Evolutionary conservation across 345 rosid genomes (phyloP), one percentile per base, ranked within the genome.

Genomic region (Murraya paniculata): DNA sequence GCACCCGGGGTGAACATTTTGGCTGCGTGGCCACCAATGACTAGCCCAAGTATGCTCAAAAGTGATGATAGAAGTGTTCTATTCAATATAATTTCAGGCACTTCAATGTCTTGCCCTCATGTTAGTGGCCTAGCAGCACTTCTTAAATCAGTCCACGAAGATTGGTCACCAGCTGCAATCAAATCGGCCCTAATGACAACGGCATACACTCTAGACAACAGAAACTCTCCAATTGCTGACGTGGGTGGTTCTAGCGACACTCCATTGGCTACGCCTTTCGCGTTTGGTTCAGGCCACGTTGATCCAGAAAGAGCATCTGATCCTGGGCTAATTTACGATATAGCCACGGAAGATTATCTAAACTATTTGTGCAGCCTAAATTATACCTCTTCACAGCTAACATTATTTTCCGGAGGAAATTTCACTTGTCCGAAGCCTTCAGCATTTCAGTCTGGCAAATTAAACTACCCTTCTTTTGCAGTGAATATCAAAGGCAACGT

Each of bases 101-200:
- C 98, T 2, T 95, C 98, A 9, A 94, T 94, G 98, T 84, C 97
- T 1, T 93, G 97, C 72, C 97, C 98, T 2, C 98, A 94, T 73
- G 81, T 90, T 11, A 88, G 90, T 66, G 98, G 98, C 78, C 78
- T 94, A 7, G 98, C 95, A 19, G 89, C 92, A 25, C 80, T 93
- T 2, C 84, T 93, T 25, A 93, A 87, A 78, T 89, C 97, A 4
- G 89, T 77, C 33, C 97, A 90, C 76, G 56, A 78, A 48, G 83
- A 89, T 36, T 95, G 98, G 98, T 93, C 98, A 4, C 90, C 93
- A 21, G 94, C 98, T 25, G 97, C 90, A 7, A 90, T 95, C 30
- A 95, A 93, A 82, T 95, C 97, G 19, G 94, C 98, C 24, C 83
- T 95, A 18, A 89, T 93, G 98, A 93, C 98, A 53, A 90, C 98